phyloP scores from a whole-genome alignment of 441 rosid genomes.

The Pelargonium cotyledonis region DNA sequence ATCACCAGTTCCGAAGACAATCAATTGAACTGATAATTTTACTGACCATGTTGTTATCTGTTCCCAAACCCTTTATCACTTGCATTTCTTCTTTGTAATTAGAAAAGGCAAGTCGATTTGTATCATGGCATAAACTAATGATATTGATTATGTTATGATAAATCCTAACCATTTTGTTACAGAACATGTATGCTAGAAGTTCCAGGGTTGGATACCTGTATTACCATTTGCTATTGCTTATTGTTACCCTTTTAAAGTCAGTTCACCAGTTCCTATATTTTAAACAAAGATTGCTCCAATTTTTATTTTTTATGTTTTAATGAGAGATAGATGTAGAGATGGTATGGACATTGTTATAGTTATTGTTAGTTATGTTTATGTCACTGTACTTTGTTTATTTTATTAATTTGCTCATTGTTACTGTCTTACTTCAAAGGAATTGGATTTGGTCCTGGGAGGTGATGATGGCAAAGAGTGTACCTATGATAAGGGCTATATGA shows the following conservation, averaged over 20 bases:
- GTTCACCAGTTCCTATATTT: neutral
- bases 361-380: neutral
- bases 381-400: neutral
- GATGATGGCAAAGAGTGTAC: slow-evolving; percentile 95
- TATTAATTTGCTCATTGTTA: slow-evolving; percentile 1
- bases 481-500: slow-evolving; percentile 68
- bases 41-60: neutral
- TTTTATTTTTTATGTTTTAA: neutral
- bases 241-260: neutral
- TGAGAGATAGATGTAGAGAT: neutral
- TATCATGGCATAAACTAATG: neutral
- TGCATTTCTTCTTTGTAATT: neutral
- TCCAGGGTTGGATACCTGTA: neutral
- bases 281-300: neutral
- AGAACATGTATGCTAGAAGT: neutral
- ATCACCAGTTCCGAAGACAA: no score
- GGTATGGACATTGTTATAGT: neutral
- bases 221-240: neutral
- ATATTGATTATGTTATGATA: neutral
- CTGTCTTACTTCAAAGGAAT: slow-evolving; percentile 44
- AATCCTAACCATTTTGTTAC: neutral
- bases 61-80: neutral
- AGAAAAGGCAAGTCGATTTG: neutral
- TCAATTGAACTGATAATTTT: neutral
- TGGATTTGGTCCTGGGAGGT: slow-evolving; percentile 93